Evolutionary conservation across 2,329 filamentous ascomycete genomes (phyloP), one percentile per base, ranked within the genome.

Genomic region (Neonectria ditissima): DNA sequence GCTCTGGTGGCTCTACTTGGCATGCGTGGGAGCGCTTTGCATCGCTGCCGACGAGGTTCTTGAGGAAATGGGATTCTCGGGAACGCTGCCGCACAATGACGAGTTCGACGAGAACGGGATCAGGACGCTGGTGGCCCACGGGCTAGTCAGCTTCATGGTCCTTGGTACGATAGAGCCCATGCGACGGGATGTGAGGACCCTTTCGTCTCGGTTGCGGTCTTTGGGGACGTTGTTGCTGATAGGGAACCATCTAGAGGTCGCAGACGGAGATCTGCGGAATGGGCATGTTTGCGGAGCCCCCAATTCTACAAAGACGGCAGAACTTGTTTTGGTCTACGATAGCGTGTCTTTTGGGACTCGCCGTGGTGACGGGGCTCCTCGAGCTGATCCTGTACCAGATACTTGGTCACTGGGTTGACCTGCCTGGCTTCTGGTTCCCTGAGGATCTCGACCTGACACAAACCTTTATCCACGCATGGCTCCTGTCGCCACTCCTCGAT

Each of bases 151-250:
- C 47, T 74, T 70, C 53, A 54, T 65, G 16, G 34, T 66, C 4
- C 50, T 74, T 14, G 73, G 72, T 20, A 69, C 63, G 9, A 10
- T 72, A 26, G 73, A 74, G 54, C 67, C 73, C 5, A 20, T 73
- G 1, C 67, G 71, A 30, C 57, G 32, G 18, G 28, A 65, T 54
- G 73, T 74, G 47, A 59, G 72, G 62, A 6, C 6, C 10, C 26
- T 2, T 2, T 11, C 3, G 44, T 22, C 4, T 16, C 16, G 1
- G n/a, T 9, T 11, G 1, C 32, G 28, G 18, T 30, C 16, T 18
- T 28, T 28, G 13, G n/a, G 41, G 1, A 16, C 8, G n/a, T n/a
- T n/a, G n/a, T n/a, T 10, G 18, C 22, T 22, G 6, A 24, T 52
- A 26, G 6, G 18, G 11, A 20, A 10, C 28, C 2, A 34, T 14